Conservation (phyloP, 768 basidiomycete genomes). For the Suillus fuscotomentosus region DNA sequence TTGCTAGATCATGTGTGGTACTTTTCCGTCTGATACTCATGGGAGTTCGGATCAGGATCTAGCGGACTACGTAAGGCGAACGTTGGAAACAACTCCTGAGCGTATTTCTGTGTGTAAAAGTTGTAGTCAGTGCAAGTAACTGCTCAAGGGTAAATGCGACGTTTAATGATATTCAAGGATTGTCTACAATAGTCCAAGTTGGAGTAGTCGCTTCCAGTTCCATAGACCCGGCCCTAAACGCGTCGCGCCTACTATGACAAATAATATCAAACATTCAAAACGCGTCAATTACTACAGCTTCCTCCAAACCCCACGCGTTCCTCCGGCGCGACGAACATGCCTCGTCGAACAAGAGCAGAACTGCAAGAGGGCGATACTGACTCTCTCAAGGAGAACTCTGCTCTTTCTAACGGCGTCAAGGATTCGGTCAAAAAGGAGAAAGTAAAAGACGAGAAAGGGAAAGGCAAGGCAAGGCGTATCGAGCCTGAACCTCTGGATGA, state of each 20-base stretch:
- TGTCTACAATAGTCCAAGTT: background rate
- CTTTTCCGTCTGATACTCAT: constrained; percentile 38
- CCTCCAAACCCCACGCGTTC: background rate
- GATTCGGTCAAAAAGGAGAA: constrained; percentile 29
- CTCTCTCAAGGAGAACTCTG: constrained; percentile 33
- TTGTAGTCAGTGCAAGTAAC: background rate
- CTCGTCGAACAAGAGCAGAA: constrained; percentile 26
- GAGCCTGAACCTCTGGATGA: constrained; percentile 18
- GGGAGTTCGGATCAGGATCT: background rate
- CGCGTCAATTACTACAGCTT: constrained; percentile 3
- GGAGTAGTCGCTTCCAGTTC: background rate
- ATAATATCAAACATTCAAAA: background rate
- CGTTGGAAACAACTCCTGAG: background rate
- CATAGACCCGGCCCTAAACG: constrained; percentile 9
- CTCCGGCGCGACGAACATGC: constrained; percentile 16
- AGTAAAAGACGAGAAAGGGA: constrained; percentile 16
- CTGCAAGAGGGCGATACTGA: constrained; percentile 14
- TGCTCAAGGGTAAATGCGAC: too few species aligned
- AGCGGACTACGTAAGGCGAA: constrained; percentile 1
- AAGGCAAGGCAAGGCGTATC: constrained; percentile 35
- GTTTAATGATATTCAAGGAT: background rate
- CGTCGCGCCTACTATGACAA: constrained; percentile 14
- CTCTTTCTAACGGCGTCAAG: background rate
- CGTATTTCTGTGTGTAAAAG: background rate
- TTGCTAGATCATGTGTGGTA: constrained; percentile 64